Evolutionary conservation across 768 basidiomycete species (phyloP).

Genomic region (Trametes villosa): DNA sequence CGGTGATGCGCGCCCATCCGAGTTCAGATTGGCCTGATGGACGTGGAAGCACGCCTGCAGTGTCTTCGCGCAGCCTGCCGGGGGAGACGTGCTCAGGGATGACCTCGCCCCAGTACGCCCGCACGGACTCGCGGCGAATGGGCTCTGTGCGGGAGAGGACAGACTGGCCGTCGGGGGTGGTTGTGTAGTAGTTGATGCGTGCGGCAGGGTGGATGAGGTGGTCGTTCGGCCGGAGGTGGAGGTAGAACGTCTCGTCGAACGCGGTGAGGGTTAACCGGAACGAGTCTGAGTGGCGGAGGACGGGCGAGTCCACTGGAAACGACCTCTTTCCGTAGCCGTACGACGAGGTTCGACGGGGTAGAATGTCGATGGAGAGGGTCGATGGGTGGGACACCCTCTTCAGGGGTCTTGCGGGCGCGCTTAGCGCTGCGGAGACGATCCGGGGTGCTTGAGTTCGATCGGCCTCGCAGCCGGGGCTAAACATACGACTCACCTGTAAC

Average conservation of each 20-base stretch:
- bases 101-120: conserved; percentile 78
- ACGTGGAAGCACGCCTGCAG: conserved; percentile 54
- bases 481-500: conserved; percentile 14
- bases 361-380: conserved; percentile 45
- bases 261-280: conserved; percentile 72
- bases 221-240: conserved; percentile 80
- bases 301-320: conserved; percentile 43
- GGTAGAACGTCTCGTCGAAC: conserved; percentile 65
- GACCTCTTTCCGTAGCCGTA: conserved; percentile 29
- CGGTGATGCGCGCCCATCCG: conserved; percentile 81
- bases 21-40: conserved; percentile 49
- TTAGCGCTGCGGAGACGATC: conserved; percentile 24
- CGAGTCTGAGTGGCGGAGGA: conserved; percentile 68
- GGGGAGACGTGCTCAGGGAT: conserved; percentile 58
- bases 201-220: conserved; percentile 81
- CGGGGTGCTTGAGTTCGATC: not conserved
- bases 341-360: conserved; percentile 38
- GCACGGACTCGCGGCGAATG: conserved; percentile 64
- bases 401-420: conserved; percentile 39
- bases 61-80: conserved; percentile 64
- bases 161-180: conserved; percentile 51
- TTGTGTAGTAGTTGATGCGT: conserved; percentile 67
- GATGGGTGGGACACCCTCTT: conserved; percentile 44
- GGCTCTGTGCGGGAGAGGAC: conserved; percentile 59
- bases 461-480: not conserved